Evolutionary conservation across 306 rosid genomes (phyloP), one percentile per base, ranked within the genome.

Genomic region (Pterocarpus santalinus): DNA sequence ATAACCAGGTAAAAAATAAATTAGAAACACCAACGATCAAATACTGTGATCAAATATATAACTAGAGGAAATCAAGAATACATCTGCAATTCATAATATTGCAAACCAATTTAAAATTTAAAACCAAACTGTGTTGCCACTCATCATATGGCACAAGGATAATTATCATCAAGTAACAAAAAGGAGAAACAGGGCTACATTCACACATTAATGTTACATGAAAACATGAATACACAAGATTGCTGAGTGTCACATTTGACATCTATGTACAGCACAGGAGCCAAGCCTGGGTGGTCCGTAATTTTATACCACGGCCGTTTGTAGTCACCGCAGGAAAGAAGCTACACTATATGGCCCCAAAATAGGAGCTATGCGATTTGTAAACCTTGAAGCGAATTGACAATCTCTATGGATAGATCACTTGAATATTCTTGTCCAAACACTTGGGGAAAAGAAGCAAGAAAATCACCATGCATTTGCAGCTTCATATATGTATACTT

Each of bases 251-350:
- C 89, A 85, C 87, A 83, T 84, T 88, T 80, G 89, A 84, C 80
- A 78, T 72, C 87, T 91, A 95, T 90, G 91, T 89, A 95, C 96
- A 95, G 83, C 82, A 83, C 87, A 79, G 85, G 86, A 87, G 83
- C 89, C 87, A 81, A 80, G 88, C 88, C 88, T 77, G 83, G 69
- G 81, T 57, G 80, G 92, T 85, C 90, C 77, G 86, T 80, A 87
- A 83, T 81, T 9, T 82, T 60, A 85, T 81, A 87, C 80, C 79
- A 88, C 80, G 85, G 78, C 85, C 83, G 67, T 84, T 88, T 87
- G 82, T 63, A 86, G 91, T 89, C 97, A 88, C 95, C 88, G 87
- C 81, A 69, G 68, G 75, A 83, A 73, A 85, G 65, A 81, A 89
- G 86, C 82, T 82, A 89, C 61, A 83, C 53, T 62, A 78, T 88